These are phyloP conservation scores for Ustulina deusta DNA, from an alignment of 2,329 filamentous ascomycete species.

Conservation along the genomic window DNA sequence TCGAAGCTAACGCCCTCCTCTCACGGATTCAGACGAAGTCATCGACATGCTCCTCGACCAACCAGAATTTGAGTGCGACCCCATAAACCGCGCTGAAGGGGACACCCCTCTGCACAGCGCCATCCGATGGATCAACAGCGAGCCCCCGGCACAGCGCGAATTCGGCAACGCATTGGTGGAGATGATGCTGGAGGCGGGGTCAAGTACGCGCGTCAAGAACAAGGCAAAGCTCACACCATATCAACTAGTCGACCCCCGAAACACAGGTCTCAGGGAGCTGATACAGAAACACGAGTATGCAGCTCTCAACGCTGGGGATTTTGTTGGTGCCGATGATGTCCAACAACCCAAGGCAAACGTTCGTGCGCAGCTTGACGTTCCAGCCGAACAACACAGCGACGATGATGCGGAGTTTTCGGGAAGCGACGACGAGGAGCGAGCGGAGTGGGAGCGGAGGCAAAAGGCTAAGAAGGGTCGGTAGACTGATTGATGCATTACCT, in stretches of 20 bases:
- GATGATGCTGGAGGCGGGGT: slow-evolving; percentile 86
- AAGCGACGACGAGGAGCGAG: slow-evolving; percentile 73
- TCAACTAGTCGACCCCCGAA: slow-evolving; percentile 79
- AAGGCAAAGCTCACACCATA: slow-evolving; percentile 77
- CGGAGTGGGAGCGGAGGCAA: slow-evolving; percentile 67
- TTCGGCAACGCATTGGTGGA: slow-evolving; percentile 76
- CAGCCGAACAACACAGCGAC: slow-evolving; percentile 57
- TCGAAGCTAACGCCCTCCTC: slow-evolving; percentile 16
- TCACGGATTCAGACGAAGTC: slow-evolving; percentile 72
- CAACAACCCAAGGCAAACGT: slow-evolving; percentile 40
- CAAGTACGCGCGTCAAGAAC: slow-evolving; percentile 70
- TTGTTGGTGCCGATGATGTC: slow-evolving; percentile 56
- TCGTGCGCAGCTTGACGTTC: slow-evolving; percentile 39
- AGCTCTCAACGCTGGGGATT: slow-evolving; percentile 68
- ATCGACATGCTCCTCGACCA: slow-evolving; percentile 87
- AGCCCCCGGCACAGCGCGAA: slow-evolving; percentile 71
- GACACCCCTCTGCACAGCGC: slow-evolving; percentile 86
- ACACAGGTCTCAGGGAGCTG: slow-evolving; percentile 69
- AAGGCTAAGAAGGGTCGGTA: slow-evolving; percentile 52
- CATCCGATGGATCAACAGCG: slow-evolving; percentile 79
- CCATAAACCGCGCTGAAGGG: slow-evolving; percentile 74
- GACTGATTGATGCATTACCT: slow-evolving; percentile 10
- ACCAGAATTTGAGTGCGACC: slow-evolving; percentile 86
- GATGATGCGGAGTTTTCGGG: slow-evolving; percentile 72
- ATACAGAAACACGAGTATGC: slow-evolving; percentile 79